Base-by-base conservation (phyloP, 768 basidiomycete genomes). In the Boletales sp. region DNA sequence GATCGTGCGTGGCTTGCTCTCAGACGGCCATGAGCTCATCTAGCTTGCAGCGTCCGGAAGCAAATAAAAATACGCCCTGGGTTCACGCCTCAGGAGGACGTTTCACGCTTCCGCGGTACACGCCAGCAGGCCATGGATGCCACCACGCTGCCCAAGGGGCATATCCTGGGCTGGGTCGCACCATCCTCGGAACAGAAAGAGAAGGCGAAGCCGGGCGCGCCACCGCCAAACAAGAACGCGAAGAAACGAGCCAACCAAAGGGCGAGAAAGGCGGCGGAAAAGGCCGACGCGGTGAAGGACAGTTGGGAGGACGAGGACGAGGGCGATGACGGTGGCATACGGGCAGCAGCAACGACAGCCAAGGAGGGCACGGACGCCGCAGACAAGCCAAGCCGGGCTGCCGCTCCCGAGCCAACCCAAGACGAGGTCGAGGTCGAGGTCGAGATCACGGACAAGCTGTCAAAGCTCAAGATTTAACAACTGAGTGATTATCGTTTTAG, bases 1-100 rank as follows among this genome's bases (percentile, higher is more conserved):
- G 93, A 75, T 79, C 86, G 93, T 94, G 77, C 67, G 56, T 58
- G 42, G 28, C 34, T 36, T 30, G 30, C 32, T 18, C 42, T 48
- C 21, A 28, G 46, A 17, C 30, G 21, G 54, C 46, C 48, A 46
- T 44, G 39, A 9, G 47, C 51, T 51, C 66, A 45, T 34, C 15
- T 32, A 42, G 14, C 40, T 3, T n/a, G 34, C 32, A 96, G 94
- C 42, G 68, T 90, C 32, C 85, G 94, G 54, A 95, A 94, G 70
- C 81, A 94, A 69, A 73, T 87, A 49, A 94, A 86, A 73, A 86
- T 97, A 56, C 78, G 94, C 25, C 94, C 92, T 3, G 94, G 94
- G 0, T 97, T 87, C 70, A 95, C 91, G 5, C 94, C 94, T 0
- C 91, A 94, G 69, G 94, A 97, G 68, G 94, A 97, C 69, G 79